Evolutionary conservation across 495 filamentous ascomycete species (phyloP), one percentile per base, ranked within the genome.

Genomic region (Penicillium goetzii): DNA sequence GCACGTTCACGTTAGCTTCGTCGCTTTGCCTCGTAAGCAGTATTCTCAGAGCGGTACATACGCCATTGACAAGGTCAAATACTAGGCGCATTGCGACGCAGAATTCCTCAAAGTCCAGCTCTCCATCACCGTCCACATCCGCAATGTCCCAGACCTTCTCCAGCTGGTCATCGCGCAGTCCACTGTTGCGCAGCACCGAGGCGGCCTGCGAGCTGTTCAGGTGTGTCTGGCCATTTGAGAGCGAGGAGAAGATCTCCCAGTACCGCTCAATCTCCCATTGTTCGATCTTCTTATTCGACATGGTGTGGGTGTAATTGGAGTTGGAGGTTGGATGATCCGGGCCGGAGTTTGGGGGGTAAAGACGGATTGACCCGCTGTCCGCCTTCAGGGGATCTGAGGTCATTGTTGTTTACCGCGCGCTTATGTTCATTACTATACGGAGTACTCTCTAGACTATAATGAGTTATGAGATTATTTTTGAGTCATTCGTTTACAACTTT

Each of bases 41-140:
- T 7, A 38, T 32, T 6, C n/a, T 19, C 4, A 40, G 15, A 7
- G 21, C 25, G 6, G 23, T 49, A 66, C 89, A 66, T 80, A 96
- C 92, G 68, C 95, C 95, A 76, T 99, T 99, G 36, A 98, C 89
- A 53, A 98, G 72, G 76, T 99, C 95, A 72, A 97, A 99, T 57
- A 97, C 96, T 58, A 99, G 78, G 74, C 95, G 84, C 96, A 99
- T 98, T 26, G 95, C 95, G 51, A 99, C 95, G 73, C 95, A 99
- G 74, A 99, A 99, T 80, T 99, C 95, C 78, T 98, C 95, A 80
- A 99, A 99, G 79, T 99, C 95, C 34, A 99, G 78, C 74, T 93
- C 96, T 40, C 95, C 95, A 79, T 99, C 95, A 65, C 90, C 91
- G 74, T 99, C 95, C 56, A 99, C 92, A 75, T 99, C 95, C 56